These are phyloP conservation scores for Calocera cornea DNA, from an alignment of 768 basidiomycete genomes.

Conservation along the genomic window DNA sequence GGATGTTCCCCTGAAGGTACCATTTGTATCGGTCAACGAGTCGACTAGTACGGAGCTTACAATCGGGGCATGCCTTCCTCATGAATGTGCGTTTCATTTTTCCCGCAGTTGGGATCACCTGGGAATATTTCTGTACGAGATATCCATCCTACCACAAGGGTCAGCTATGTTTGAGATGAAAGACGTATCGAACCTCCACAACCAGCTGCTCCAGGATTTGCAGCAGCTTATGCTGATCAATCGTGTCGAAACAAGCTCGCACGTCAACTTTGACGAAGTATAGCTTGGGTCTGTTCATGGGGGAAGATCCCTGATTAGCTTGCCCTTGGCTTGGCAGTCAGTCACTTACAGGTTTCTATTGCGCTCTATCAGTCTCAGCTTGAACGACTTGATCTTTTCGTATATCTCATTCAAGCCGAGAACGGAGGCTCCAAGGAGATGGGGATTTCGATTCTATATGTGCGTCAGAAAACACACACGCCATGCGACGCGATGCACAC, in stretches of 20 bases:
- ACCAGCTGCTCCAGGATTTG: conserved; percentile 60
- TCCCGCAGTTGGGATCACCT: conserved; percentile 43
- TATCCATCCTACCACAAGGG: conserved; percentile 45
- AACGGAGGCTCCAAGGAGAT: conserved; percentile 66
- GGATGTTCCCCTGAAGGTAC: conserved; percentile 50
- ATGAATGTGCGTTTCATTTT: conserved; percentile 44
- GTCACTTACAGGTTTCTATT: conserved; percentile 40
- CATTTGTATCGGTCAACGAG: neutral
- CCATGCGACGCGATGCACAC: conserved; percentile 27
- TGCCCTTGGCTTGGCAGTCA: neutral
- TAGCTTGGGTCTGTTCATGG: conserved; percentile 55
- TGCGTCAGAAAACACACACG: neutral
- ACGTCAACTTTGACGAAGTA: conserved; percentile 98
- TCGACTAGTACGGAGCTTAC: conserved; percentile 26
- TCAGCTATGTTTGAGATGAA: neutral
- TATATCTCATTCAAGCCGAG: conserved; percentile 77
- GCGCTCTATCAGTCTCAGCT: conserved; percentile 32
- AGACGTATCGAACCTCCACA: conserved; percentile 39
- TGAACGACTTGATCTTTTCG: conserved; percentile 54
- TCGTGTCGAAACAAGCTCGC: conserved; percentile 91
- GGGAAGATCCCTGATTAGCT: neutral
- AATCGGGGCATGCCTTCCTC: conserved; percentile 53
- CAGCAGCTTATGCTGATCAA: conserved; percentile 74
- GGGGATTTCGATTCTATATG: conserved; percentile 45
- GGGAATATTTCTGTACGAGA: conserved; percentile 53